Base-by-base conservation (phyloP, 441 rosid species). In the Gossypium trilobum region DNA sequence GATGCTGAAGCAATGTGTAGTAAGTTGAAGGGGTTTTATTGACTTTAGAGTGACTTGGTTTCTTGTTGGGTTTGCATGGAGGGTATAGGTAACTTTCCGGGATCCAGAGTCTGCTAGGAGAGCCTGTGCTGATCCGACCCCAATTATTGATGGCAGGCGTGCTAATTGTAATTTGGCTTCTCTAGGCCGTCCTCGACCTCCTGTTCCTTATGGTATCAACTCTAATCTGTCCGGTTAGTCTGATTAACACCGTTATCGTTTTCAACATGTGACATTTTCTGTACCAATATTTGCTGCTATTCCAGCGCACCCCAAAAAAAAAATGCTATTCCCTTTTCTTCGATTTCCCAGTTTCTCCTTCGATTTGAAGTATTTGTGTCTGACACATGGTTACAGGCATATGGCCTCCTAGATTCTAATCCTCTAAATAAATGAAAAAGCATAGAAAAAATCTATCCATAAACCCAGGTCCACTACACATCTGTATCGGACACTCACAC, bases 101-200 rank as follows among this genome's bases (percentile, higher is more conserved):
- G 99, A 94, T 77, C 91, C 94, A 14, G 97, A 94, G 81, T 88
- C 93, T 68, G 99, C 99, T 57, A 84, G 87, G 89, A 87, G 90
- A 78, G 99, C 99, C 60, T 94, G 99, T 75, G 89, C 73, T 64
- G 94, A 94, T 79, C 93, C 94, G 55, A 77, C 86, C 70, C 99
- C 97, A 0, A 33, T 92, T 22, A 94, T 94, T 67, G 97, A 94
- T 82, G 99, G 99, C 50, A 84, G 99, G 73, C 87, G 94, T 9
- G 97, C 99, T 2, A 94, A 94, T 75, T 94, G 99, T 77, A 94
- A 94, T 85, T 84, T 94, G 77, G 99, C 99, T 71, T 90, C 96
- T 0, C 91, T 92, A 65, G 97, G 99, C 11, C 82, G 97, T 59
- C 89, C 90, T 51, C 88, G 90, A 20, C 84, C 85, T 11, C 86